Conservation (phyloP, 164 flowering plant genomes). For the Akebia trifoliata region DNA sequence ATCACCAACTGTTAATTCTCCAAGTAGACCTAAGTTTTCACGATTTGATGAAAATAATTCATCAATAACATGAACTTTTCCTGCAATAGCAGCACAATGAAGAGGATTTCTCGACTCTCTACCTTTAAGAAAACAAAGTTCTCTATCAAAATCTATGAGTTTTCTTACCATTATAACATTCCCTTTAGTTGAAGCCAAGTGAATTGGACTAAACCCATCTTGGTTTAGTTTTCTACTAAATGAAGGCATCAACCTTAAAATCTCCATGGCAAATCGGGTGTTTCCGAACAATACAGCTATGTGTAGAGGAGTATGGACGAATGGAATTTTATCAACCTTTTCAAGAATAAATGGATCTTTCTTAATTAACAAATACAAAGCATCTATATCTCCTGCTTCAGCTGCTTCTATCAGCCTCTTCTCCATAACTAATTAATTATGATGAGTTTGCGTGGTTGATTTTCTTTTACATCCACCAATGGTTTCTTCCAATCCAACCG, state of each 20-base stretch:
- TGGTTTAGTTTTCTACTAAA: not conserved
- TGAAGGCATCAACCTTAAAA: not conserved
- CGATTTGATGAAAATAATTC: slow-evolving; percentile 1
- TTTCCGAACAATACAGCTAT: not conserved
- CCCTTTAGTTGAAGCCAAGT: not conserved
- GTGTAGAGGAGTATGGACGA: not conserved
- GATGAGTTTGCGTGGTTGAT: too few species aligned
- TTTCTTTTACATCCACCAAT: too few species aligned
- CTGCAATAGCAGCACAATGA: not conserved
- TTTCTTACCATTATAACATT: not conserved
- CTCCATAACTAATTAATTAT: too few species aligned
- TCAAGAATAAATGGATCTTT: not conserved
- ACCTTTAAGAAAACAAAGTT: not conserved
- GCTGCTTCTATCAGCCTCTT: not conserved
- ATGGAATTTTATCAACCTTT: not conserved
- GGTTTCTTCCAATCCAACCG: too few species aligned
- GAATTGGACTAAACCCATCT: slow-evolving; percentile 8
- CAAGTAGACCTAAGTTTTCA: too few species aligned
- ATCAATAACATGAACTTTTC: not conserved
- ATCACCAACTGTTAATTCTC: not conserved
- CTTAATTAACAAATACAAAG: not conserved
- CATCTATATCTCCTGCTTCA: not conserved
- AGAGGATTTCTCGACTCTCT: not conserved
- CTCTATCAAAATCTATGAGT: not conserved
- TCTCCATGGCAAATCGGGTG: not conserved